These are phyloP conservation scores for Alternaria consortialis DNA, from an alignment of 2,329 filamentous ascomycete genomes.

Conservation along the genomic window DNA sequence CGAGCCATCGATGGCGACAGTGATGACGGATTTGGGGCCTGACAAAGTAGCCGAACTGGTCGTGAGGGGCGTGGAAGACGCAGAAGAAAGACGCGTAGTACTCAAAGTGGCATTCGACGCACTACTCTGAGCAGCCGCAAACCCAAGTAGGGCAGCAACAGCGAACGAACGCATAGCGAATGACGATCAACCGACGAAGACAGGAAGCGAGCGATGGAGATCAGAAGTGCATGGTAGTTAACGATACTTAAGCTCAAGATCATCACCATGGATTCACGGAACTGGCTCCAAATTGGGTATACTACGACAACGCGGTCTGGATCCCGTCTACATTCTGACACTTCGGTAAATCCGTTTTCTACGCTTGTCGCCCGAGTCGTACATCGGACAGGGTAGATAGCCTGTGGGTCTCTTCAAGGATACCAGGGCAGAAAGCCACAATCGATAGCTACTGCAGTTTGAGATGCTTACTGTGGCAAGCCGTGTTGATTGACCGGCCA, in stretches of 20 bases:
- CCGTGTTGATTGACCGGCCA: background rate
- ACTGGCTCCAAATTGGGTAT: conserved; percentile 11
- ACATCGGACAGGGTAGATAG: background rate
- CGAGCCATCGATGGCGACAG: conserved; percentile 56
- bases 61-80: background rate
- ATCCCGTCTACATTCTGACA: conserved; percentile 1
- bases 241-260: conserved; percentile 16
- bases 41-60: conserved; percentile 13
- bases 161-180: conserved; percentile 24
- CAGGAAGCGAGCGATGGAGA: background rate
- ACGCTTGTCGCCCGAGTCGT: background rate
- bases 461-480: background rate
- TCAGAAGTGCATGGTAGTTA: conserved; percentile 5
- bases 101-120: conserved; percentile 12
- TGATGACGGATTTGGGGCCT: conserved; percentile 44
- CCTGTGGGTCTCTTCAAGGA: background rate
- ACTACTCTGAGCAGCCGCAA: conserved; percentile 27
- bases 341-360: conserved; percentile 5
- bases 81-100: conserved; percentile 3
- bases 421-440: conserved; percentile 1
- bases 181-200: conserved; percentile 11
- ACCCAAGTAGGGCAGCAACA: conserved; percentile 20
- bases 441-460: conserved; percentile 1
- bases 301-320: conserved; percentile 9
- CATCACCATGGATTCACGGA: conserved; percentile 14